phyloP scores from a whole-genome alignment of 805 yeast species.

The Ogataea chonburiensis region DNA sequence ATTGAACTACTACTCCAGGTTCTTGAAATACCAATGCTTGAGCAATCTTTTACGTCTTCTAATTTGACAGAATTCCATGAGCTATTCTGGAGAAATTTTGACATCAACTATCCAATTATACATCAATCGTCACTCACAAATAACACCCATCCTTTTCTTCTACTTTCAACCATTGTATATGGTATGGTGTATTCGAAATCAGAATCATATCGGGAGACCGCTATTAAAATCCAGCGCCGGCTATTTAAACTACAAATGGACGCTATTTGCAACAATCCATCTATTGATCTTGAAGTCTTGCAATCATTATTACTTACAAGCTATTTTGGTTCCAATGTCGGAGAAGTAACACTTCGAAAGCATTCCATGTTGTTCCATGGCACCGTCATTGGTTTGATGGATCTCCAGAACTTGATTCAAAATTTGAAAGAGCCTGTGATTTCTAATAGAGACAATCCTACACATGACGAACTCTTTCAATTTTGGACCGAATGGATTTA shows the following conservation, averaged over 20 bases:
- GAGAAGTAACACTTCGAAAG: slow-evolving; percentile 19
- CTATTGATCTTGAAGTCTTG: slow-evolving; percentile 22
- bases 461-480: slow-evolving; percentile 2
- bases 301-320: slow-evolving; percentile 29
- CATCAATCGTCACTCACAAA: slow-evolving; percentile 36
- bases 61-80: slow-evolving; percentile 24
- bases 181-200: slow-evolving; percentile 27
- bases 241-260: slow-evolving; percentile 19
- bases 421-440: slow-evolving; percentile 21
- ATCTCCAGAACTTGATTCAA: slow-evolving; percentile 26
- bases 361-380: slow-evolving; percentile 15
- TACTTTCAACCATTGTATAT: slow-evolving; percentile 16
- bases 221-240: slow-evolving; percentile 23
- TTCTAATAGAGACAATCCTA: slow-evolving; percentile 3
- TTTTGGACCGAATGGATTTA: slow-evolving; percentile 47
- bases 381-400: slow-evolving; percentile 18
- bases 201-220: slow-evolving; percentile 13
- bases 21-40: slow-evolving; percentile 3
- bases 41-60: slow-evolving; percentile 5
- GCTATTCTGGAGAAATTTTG: slow-evolving; percentile 38
- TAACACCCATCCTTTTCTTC: slow-evolving; percentile 17
- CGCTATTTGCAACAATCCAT: slow-evolving; percentile 16
- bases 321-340: slow-evolving; percentile 28
- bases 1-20: slow-evolving; percentile 3
- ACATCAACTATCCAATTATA: slow-evolving; percentile 39